Base-by-base conservation (phyloP, 768 basidiomycete species). In the Hypholoma sublateritium region DNA sequence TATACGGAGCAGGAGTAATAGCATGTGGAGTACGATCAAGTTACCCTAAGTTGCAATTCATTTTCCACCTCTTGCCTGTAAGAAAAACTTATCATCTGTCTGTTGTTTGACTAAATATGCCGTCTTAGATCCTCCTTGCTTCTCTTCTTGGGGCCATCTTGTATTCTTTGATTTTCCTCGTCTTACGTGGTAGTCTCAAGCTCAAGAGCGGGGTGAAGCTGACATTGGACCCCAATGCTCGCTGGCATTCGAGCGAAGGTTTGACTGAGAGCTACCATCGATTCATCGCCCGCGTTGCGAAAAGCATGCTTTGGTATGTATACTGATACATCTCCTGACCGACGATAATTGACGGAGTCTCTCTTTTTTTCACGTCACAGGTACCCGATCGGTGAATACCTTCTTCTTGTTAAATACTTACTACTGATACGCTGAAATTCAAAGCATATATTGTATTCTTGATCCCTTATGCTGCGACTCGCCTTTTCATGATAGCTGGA, bases 271-370 rank as follows among this genome's bases (percentile, higher is more conserved):
- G 80, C 53, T 89, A 89, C 64, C 79, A 82, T 56, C 77, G 74
- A 22, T 88, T 89, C 65, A 75, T 90, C 24, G 74, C 75, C 28
- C 76, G 78, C n/a, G 77, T 92, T 51, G 80, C 85, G 24, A 75
- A 80, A 58, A 84, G 80, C 55, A 87, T 90, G 86, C 73, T 89
- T 44, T 91, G 87, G 89, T 89, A 61, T 54, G 81, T 68, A 4
- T 41, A 32, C 57, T 35, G 5, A 9, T 32, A 5, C 28, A 32
- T 32, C 9, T 32, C 28, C 9, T 32, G 28, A 32, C 28, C 2
- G 2, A 9, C 28, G 28, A 1, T 32, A 5, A 32, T 32, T 32
- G 28, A 32, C 28, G 1, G 28, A 32, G 28, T 7, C 9, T 2
- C 5, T 32, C 28, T 9, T 35, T 12, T 24, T 13, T 22, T 55